Base-by-base conservation (phyloP, 1,284 basidiomycete genomes). In the Vanrija humicola region DNA sequence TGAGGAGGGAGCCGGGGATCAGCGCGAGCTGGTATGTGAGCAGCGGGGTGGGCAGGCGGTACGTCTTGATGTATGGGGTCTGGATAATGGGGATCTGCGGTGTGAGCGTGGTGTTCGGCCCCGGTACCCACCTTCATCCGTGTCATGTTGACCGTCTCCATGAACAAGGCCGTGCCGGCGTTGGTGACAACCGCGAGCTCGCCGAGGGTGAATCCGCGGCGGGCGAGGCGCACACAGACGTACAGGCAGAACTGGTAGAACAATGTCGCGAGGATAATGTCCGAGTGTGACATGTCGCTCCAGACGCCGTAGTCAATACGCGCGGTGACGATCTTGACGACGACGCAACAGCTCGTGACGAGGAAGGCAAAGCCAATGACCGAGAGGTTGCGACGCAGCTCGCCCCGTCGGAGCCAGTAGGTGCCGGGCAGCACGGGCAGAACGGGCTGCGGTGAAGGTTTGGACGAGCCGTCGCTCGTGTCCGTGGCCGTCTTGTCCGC, bases 161-260 rank as follows among this genome's bases (percentile, higher is more conserved):
- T 86, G 65, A 86, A 87, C 38, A 98, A 73, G 1, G 87, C 87
- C 1, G 92, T 89, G 16, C 89, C 92, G 43, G 92, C 89, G 62
- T 90, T 89, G 39, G 87, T 87, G 15, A 96, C 88, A 21, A 97
- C 79, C 18, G 86, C 87, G 10, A 98, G 82, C 73, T 99, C 96
- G 46, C 96, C 96, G 2, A 98, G 81, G 0, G 95, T 98, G 75
- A 98, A 95, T 14, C 90, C 90, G 23, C 88, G 84, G 64, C 96
- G 86, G 0, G 93, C 95, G 34, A 99, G 81, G 21, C 95, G 83
- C 48, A 96, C 84, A 50, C 89, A 89, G 47, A 88, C 82, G 72
- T 98, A 98, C 51, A 98, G 80, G 44, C 89, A 86, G 65, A 91
- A 86, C 71, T 98, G 96, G 75, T 89, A 98, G 77, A 95, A 90